Conservation (phyloP, 2,329 filamentous ascomycete genomes). For the Pseudogymnoascus pannorum region DNA sequence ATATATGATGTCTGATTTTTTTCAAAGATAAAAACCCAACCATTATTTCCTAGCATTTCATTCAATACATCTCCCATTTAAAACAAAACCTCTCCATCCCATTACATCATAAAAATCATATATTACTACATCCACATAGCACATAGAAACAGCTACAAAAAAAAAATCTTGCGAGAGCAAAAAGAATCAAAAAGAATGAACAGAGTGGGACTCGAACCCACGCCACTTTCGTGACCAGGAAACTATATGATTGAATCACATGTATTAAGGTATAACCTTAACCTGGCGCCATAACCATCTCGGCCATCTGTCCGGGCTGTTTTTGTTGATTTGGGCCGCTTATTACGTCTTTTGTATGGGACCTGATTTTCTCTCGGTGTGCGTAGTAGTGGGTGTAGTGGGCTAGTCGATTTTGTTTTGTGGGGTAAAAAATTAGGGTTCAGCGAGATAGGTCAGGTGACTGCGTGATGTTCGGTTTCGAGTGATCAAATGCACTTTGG, state of each 20-base stretch:
- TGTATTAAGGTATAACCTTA: background rate
- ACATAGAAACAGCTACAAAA: too few species aligned
- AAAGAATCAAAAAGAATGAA: conserved; percentile 15
- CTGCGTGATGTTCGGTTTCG: too few species aligned
- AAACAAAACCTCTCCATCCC: background rate
- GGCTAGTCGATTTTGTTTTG: background rate
- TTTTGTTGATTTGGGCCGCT: background rate
- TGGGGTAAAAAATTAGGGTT: background rate
- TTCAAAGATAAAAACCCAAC: too few species aligned
- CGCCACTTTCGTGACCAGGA: conserved; percentile 34
- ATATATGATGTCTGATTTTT: too few species aligned
- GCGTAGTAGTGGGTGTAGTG: too few species aligned
- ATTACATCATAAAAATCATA: background rate
- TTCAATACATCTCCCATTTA: background rate
- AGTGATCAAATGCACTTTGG: background rate
- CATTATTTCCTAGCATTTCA: background rate
- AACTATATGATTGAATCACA: conserved; percentile 12
- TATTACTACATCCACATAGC: background rate
- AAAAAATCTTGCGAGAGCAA: too few species aligned
- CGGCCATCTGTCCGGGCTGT: background rate
- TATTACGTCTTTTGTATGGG: background rate
- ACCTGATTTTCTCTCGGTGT: background rate
- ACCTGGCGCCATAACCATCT: background rate
- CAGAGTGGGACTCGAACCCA: conserved; percentile 35
- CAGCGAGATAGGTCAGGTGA: background rate